phyloP scores from a whole-genome alignment of 257 asterid genomes.

The Thymus mandschuricus region DNA sequence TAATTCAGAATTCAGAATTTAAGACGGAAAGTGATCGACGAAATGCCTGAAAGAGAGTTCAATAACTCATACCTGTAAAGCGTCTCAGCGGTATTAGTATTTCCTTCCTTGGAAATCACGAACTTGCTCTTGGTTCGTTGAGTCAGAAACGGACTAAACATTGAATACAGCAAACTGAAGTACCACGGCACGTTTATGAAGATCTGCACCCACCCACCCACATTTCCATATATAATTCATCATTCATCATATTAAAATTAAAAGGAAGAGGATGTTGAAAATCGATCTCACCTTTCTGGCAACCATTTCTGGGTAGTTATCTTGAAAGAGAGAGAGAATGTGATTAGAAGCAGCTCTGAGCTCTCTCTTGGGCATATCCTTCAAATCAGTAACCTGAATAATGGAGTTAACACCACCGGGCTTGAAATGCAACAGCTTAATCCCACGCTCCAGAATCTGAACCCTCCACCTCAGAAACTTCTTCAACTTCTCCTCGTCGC shows the following conservation, averaged over 20 bases:
- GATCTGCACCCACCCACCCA: slow-evolving; percentile 41
- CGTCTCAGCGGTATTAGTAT: slow-evolving; percentile 73
- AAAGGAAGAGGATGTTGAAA: too few species aligned
- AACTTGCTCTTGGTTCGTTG: slow-evolving; percentile 95
- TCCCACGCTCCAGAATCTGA: slow-evolving; percentile 53
- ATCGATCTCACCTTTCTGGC: slow-evolving; percentile 68
- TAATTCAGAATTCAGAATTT: slow-evolving; percentile 18
- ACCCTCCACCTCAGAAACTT: slow-evolving; percentile 49
- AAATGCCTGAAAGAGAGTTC: neutral
- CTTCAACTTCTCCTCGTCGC: slow-evolving; percentile 45
- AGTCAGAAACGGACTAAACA: slow-evolving; percentile 94
- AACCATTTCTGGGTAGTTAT: slow-evolving; percentile 94
- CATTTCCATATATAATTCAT: too few species aligned
- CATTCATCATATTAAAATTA: too few species aligned
- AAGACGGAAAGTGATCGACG: slow-evolving; percentile 16
- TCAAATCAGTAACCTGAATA: slow-evolving; percentile 50
- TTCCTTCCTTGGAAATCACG: slow-evolving; percentile 91
- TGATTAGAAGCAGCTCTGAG: slow-evolving; percentile 85
- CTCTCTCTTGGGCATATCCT: slow-evolving; percentile 88
- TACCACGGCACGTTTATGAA: slow-evolving; percentile 96
- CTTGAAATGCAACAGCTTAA: slow-evolving; percentile 63
- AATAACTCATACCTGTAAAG: slow-evolving; percentile 66
- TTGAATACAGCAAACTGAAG: slow-evolving; percentile 82
- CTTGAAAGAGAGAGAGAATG: slow-evolving; percentile 81
- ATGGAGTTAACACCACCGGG: slow-evolving; percentile 82